Evolutionary conservation across 108 stramenopile species (phyloP), one percentile per base, ranked within the genome.

Genomic region (Skeletonema marinoi): DNA sequence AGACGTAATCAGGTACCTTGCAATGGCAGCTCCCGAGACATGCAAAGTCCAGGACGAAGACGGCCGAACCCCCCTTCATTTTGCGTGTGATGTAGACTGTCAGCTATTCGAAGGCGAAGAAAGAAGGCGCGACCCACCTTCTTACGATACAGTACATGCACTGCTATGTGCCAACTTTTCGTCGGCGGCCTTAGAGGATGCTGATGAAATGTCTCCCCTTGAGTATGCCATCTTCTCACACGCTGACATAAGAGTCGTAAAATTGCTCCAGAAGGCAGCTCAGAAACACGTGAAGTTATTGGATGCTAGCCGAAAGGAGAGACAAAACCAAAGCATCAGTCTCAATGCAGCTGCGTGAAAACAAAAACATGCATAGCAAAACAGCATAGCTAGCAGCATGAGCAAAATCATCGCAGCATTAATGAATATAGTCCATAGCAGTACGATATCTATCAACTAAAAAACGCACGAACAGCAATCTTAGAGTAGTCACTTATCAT

Each of bases 1-100:
- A 12, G 50, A 62, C 4, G 48, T 74, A 17, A 75, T 82, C 42
- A 30, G 65, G n/a, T 61, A 48, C 62, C 32, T 82, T 0, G 56
- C 54, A 1, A 33, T 9, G 6, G 66, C 54, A 9, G 68, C 51
- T 63, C 81, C 81, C 10, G 35, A 64, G 41, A 73, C 81, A 7
- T 73, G 72, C 39, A 68, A 54, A 6, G 51, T 82, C 46, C 73
- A 68, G 51, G 81, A 82, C 31, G 73, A 74, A 17, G 81, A 78
- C 29, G 81, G 78, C 2, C 42, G 73, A 11, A 82, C 81, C 0
- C 81, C 81, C 6, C 73, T 82, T 8, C 81, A 82, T 30, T 79
- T 82, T 74, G 42, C n/a, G 14, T 82, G 81, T 59, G 81, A 82
- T 51, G 54, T 44, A 44, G 72, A 73, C 41, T 70, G 80, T 35